Percentiles rank a stretch among this genome's conserved stretches.
Evolutionary conservation across 2,329 filamentous ascomycete species (phyloP).

Genomic region (Cercospora citrullina): DNA sequence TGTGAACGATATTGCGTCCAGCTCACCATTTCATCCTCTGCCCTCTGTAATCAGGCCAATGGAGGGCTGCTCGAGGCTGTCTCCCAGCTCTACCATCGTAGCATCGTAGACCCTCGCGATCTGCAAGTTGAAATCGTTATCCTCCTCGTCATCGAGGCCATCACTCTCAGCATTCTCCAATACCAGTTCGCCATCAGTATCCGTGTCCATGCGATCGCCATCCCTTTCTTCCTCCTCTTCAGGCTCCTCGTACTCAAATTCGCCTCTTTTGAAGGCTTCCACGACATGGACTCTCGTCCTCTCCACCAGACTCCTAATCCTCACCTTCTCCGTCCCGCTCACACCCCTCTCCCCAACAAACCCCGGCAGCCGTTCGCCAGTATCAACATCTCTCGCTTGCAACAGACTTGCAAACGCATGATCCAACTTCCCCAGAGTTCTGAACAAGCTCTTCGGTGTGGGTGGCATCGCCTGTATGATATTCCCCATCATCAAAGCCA

Average conservation of each 20-base stretch:
- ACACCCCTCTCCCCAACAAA: constrained; percentile 64
- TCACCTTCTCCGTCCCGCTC: constrained; percentile 84
- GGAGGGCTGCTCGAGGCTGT: constrained; percentile 57
- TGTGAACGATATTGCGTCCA: not conserved
- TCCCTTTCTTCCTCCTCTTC: constrained; percentile 38
- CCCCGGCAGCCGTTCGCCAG: constrained; percentile 66
- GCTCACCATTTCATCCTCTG: constrained; percentile 20
- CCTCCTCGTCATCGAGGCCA: constrained; percentile 30
- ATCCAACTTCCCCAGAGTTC: constrained; percentile 74
- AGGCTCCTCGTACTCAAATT: constrained; percentile 46
- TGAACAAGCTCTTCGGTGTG: constrained; percentile 66
- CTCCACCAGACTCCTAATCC: constrained; percentile 78
- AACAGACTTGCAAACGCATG: constrained; percentile 78
- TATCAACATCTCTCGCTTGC: constrained; percentile 64
- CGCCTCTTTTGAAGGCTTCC: constrained; percentile 62
- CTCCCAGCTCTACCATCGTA: constrained; percentile 73
- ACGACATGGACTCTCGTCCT: constrained; percentile 70
- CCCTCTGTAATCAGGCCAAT: constrained; percentile 51
- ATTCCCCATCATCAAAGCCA: constrained; percentile 70
- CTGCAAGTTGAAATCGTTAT: constrained; percentile 61
- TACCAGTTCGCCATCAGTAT: constrained; percentile 37
- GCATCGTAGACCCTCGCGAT: constrained; percentile 76
- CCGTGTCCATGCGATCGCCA: constrained; percentile 42
- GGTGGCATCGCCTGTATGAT: constrained; percentile 73
- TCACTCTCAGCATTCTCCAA: constrained; percentile 35